Base-by-base conservation (phyloP, 768 basidiomycete genomes). In the Naematelia encephala region DNA sequence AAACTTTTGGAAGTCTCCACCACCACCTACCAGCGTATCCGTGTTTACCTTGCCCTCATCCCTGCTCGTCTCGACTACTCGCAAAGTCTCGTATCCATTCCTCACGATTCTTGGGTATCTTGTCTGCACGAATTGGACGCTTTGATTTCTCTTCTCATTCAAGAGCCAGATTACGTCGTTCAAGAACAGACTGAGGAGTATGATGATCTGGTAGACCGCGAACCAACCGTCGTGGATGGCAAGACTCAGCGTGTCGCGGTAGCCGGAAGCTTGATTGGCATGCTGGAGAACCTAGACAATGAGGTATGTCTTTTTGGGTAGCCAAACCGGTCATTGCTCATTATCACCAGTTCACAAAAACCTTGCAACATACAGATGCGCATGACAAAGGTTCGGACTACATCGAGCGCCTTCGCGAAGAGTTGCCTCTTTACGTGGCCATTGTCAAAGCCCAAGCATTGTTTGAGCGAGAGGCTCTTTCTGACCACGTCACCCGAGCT, bases 361-460 rank as follows among this genome's bases (percentile, higher is more conserved):
- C 90, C 69, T 79, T 99, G 29, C 96, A 98, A 83, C 91, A 97
- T 72, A 91, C 96, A 63, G 96, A 99, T 70, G 94, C 96, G 5
- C 96, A 99, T 74, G 72, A 74, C 60, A 69, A 69, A 55, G 92
- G 96, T 1, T 91, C 89, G n/a, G 96, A 99, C 77, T 99, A 99
- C 73, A 88, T 99, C 45, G 96, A 97, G 73, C 84, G 96, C 49
- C 81, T 99, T 57, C 91, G 91, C 79, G 92, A 98, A 73, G 97
- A 98, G 80, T 90, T 91, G 72, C 86, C 87, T 14, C 83, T 99
- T 22, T 99, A 98, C 77, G 84, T 85, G 74, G 92, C 91, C 28
- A 90, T 99, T 64, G 91, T 90, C 77, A 88, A 89, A 51, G 88
- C 92, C 0, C 91, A 97, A 77, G 84, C 87, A 10, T 87, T 91